These are phyloP conservation scores for Candida maris DNA, from an alignment of 805 yeast species.

Conservation along the genomic window DNA sequence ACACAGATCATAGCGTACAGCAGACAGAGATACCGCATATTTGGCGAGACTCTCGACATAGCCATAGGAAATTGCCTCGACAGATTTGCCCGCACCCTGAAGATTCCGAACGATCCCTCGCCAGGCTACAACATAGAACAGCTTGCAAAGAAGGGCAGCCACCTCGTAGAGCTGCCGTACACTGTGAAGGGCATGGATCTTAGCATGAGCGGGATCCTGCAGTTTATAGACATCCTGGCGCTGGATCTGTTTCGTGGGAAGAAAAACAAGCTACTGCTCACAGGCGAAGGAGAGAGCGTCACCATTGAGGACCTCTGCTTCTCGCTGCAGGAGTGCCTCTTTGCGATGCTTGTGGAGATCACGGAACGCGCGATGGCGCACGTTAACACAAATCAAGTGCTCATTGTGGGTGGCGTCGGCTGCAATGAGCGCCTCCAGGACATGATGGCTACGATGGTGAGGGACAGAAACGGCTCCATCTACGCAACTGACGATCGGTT, in stretches of 20 bases:
- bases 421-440: constrained; percentile 86
- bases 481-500: constrained; percentile 95
- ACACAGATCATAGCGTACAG: constrained; percentile 98
- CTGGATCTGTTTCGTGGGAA: constrained; percentile 56
- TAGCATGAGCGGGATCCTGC: constrained; percentile 93
- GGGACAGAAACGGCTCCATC: constrained; percentile 82
- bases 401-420: constrained; percentile 99
- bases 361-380: constrained; percentile 99
- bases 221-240: constrained; percentile 77
- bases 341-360: constrained; percentile 95
- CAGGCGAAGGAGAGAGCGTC: constrained; percentile 47
- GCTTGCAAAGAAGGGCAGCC: constrained; percentile 68
- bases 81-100: constrained; percentile 87
- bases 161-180: constrained; percentile 77
- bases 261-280: constrained; percentile 37
- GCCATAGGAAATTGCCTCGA: constrained; percentile 98
- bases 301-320: constrained; percentile 88
- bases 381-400: constrained; percentile 81
- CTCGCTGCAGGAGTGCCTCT: constrained; percentile 87
- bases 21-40: constrained; percentile 89
- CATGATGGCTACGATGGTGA: constrained; percentile 96
- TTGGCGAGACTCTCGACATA: constrained; percentile 97
- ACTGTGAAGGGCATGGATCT: constrained; percentile 99
- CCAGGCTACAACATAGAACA: constrained; percentile 98
- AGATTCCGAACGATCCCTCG: constrained; percentile 87